Evolutionary conservation across 1,139 yeast genomes (phyloP).

Genomic region (Suhomyces bolitotheri): DNA sequence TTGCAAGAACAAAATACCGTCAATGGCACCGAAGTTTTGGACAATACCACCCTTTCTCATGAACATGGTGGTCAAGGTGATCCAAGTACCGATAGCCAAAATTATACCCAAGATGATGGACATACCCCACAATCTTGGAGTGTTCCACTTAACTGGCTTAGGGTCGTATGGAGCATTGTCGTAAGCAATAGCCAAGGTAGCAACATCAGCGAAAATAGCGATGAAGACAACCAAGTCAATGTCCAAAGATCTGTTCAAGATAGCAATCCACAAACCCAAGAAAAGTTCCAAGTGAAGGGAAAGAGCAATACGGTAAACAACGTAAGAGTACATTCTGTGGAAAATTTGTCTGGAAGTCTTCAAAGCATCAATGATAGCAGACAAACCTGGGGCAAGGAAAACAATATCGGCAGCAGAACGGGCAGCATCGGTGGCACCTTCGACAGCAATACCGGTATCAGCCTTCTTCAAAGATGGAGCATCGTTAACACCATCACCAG

Average conservation of each 20-base stretch:
- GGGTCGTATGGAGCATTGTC: conserved; percentile 98
- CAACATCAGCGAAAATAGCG: conserved; percentile 95
- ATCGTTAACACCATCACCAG: conserved; percentile 98
- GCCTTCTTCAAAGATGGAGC: conserved; percentile 96
- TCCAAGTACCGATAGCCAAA: conserved; percentile 90
- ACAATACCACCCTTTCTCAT: conserved; percentile 80
- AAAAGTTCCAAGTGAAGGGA: conserved; percentile 89
- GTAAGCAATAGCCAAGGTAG: conserved; percentile 92
- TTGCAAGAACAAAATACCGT: conserved; percentile 89
- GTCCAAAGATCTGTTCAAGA: conserved; percentile 78
- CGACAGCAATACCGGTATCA: conserved; percentile 96
- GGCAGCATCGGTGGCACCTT: conserved; percentile 96
- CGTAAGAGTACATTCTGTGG: conserved; percentile 98
- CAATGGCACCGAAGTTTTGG: conserved; percentile 91
- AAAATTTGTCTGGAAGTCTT: conserved; percentile 94
- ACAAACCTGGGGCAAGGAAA: conserved; percentile 94
- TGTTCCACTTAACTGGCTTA: conserved; percentile 97
- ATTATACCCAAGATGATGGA: conserved; percentile 78
- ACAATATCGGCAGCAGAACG: conserved; percentile 96
- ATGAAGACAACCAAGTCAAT: conserved; percentile 89
- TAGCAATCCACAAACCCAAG: conserved; percentile 93
- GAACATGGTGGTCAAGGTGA: conserved; percentile 88
- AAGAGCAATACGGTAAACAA: conserved; percentile 93
- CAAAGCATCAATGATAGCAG: conserved; percentile 91
- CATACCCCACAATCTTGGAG: conserved; percentile 97